Evolutionary conservation across 164 flowering plant genomes (phyloP), one percentile per base, ranked within the genome.

Genomic region (Aristolochia contorta): DNA sequence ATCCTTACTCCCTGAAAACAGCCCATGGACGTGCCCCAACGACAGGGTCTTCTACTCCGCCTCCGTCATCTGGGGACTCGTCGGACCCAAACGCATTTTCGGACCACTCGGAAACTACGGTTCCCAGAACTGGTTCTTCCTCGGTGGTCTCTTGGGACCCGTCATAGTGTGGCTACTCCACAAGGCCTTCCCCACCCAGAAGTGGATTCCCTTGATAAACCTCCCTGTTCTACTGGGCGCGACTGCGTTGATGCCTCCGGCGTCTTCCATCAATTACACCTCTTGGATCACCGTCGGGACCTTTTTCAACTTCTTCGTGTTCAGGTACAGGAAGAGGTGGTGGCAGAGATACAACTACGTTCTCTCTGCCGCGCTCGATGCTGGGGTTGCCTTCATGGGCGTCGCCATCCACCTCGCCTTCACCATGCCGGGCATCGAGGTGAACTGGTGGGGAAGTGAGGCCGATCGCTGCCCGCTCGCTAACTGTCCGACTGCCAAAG

Each of bases 11-110:
- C 83, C 85, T n/a, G 65, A 77, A 16, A 66, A 77, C 65, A 86
- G 96, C 48, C 84, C 89, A 0, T 89, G 93, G 93, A 84, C 87
- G 15, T 86, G 98, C 70, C 95, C 96, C 1, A 64, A 79, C 20
- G 93, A 92, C 50, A 74, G 93, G 10, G 96, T 89, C 56, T 92
- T 92, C 77, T 92, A 84, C 24, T 95, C 87, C 71, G 98, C 98
- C 56, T 92, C 96, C 3, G 98, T 92, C 3, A 89, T 89, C 60
- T 89, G 95, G 98, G 96, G 95, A 57, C 61, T 92, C 59, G 93
- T 78, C 1, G 95, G 98, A 54, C 98, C 98, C 0, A 83, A 54
- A 58, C 68, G 96, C 27, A 92, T 92, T 27, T 89, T 92, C 25
- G 95, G 96, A 14, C 1, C 67, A 12, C 79, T 57, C 25, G 98